Percentiles rank a stretch among this genome's conserved stretches.
phyloP scores from a whole-genome alignment of 352 stramenopile species.

The Thalassiosira sp. region DNA sequence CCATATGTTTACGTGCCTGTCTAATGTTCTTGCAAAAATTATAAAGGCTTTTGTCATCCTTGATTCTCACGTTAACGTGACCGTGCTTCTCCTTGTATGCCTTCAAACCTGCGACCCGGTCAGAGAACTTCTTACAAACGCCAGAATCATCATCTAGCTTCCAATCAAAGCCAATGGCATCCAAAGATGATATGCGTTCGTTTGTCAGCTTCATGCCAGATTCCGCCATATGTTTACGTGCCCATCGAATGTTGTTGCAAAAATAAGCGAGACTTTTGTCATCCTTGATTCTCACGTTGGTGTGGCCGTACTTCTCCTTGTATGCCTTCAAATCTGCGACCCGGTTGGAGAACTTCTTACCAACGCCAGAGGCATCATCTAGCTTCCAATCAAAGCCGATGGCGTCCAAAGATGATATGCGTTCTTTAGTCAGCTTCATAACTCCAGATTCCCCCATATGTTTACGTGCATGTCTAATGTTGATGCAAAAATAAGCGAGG shows the following conservation, averaged over 20 bases:
- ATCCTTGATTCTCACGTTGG: constrained; percentile 2
- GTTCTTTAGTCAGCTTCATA: not conserved
- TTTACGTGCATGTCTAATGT: not conserved
- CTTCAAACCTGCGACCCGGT: not conserved
- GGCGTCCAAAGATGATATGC: not conserved
- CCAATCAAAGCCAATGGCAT: constrained; percentile 37
- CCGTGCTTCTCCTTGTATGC: constrained; percentile 9
- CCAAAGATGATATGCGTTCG: constrained; percentile 14
- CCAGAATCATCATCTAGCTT: no score
- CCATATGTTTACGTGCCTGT: not conserved
- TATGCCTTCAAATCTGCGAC: constrained; percentile 7
- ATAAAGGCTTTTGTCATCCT: constrained; percentile 8
- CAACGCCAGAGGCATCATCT: not conserved
- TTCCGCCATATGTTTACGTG: not conserved
- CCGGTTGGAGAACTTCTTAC: constrained; percentile 5
- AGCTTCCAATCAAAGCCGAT: not conserved
- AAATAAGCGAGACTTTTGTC: constrained; percentile 15
- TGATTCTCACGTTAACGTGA: constrained; percentile 10
- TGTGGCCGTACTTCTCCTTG: constrained; percentile 1
- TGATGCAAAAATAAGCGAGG: not conserved
- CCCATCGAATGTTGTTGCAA: constrained; percentile 1
- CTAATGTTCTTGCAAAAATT: constrained; percentile 11
- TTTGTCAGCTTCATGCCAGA: constrained; percentile 12
- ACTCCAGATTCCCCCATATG: not conserved
- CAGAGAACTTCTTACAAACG: constrained; percentile 1